Conservation (phyloP, 306 rosid genomes). For the Erythrophleum fordii region DNA sequence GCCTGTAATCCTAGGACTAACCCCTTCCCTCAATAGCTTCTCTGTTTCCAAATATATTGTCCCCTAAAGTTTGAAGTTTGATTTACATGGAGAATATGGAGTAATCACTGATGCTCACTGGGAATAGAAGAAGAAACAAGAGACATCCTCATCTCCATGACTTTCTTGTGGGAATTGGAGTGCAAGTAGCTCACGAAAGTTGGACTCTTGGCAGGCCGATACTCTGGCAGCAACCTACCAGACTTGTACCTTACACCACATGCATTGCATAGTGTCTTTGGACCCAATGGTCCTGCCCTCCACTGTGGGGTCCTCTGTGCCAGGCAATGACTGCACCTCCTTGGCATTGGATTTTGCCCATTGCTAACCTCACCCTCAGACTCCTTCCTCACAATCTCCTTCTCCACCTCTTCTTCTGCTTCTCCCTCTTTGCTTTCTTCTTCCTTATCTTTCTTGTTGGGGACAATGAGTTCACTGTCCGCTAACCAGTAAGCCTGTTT, state of each 20-base stretch:
- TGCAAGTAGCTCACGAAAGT: slow-evolving; percentile 48
- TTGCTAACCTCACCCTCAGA: slow-evolving; percentile 21
- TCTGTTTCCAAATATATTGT: neutral
- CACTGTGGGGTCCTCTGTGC: slow-evolving; percentile 49
- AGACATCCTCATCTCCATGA: slow-evolving; percentile 54
- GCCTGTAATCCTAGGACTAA: neutral
- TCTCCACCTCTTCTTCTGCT: slow-evolving; percentile 15
- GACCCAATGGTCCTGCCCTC: slow-evolving; percentile 51
- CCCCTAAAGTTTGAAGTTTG: neutral
- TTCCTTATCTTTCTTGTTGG: slow-evolving; percentile 35
- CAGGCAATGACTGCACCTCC: slow-evolving; percentile 52
- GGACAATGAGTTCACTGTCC: slow-evolving; percentile 60
- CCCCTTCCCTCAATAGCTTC: neutral
- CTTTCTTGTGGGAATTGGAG: slow-evolving; percentile 50
- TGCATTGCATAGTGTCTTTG: slow-evolving; percentile 52
- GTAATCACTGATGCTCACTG: slow-evolving; percentile 14
- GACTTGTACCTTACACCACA: slow-evolving; percentile 55
- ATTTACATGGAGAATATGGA: slow-evolving; percentile 20
- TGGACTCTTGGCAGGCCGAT: slow-evolving; percentile 51
- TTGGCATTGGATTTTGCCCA: slow-evolving; percentile 46
- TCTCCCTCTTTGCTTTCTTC: neutral
- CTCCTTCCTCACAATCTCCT: slow-evolving; percentile 25
- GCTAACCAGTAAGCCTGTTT: slow-evolving; percentile 69
- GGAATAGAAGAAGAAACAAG: slow-evolving; percentile 31
- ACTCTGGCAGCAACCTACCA: slow-evolving; percentile 53